A percentile compares a stretch with the other conserved stretches of the same genome.
Evolutionary conservation across 78 protist species (phyloP).

Genomic region (Chrysochromulina parva): DNA sequence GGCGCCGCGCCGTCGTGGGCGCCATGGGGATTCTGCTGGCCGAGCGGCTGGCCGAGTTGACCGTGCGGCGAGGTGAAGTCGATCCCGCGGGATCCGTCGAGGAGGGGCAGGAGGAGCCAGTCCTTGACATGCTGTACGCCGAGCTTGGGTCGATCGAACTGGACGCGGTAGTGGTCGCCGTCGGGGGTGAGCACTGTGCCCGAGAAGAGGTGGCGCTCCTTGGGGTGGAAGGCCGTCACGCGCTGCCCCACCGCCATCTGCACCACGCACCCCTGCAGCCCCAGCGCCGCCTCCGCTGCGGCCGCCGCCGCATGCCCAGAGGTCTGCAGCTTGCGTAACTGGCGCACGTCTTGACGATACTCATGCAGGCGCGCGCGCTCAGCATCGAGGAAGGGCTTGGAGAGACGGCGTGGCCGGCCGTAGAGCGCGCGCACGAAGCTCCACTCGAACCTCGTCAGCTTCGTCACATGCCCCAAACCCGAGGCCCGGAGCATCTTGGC

Average conservation of each 20-base stretch:
- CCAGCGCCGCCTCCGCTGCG: not conserved
- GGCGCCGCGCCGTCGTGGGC: too few species aligned
- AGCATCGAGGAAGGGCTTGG: not conserved
- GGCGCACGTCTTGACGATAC: not conserved
- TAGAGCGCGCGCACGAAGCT: not conserved
- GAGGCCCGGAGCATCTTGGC: not conserved
- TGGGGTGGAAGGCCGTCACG: not conserved
- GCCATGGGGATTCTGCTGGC: too few species aligned
- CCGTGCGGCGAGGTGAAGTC: not conserved
- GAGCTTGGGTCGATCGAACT: not conserved
- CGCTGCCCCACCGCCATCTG: constrained; percentile 25
- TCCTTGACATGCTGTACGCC: not conserved
- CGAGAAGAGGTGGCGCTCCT: not conserved
- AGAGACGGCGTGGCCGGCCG: constrained; percentile 7
- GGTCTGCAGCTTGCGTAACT: not conserved
- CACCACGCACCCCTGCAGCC: not conserved
- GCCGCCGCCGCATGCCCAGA: too few species aligned
- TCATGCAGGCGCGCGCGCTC: not conserved
- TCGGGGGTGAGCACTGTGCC: constrained; percentile 16
- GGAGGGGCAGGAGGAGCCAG: not conserved
- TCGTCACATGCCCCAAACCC: not conserved
- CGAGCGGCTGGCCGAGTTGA: too few species aligned
- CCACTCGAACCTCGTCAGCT: not conserved
- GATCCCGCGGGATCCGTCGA: not conserved
- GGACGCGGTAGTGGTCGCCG: not conserved